These are phyloP conservation scores for Mycena vulgaris DNA, from an alignment of 768 basidiomycete genomes.

Conservation along the genomic window DNA sequence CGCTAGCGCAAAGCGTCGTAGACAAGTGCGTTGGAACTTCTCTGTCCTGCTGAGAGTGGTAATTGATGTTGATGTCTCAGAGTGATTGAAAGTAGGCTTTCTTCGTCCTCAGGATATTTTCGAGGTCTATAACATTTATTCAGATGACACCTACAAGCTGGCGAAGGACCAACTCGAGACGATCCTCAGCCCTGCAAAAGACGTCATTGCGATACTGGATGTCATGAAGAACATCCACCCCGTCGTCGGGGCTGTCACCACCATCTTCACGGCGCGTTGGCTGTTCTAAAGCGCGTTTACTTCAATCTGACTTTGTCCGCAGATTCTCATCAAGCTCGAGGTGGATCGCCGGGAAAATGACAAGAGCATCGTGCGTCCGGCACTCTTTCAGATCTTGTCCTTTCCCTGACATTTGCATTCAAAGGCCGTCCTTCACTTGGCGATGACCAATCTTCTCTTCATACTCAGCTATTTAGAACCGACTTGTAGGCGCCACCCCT, in stretches of 20 bases:
- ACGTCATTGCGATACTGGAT: conserved; percentile 16
- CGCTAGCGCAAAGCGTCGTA: not conserved
- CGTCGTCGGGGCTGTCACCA: conserved; percentile 12
- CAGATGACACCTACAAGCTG: conserved; percentile 15
- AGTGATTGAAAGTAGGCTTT: conserved; percentile 6
- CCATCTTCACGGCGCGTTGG: conserved; percentile 11
- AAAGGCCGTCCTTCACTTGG: conserved; percentile 14
- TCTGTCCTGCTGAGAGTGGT: not conserved
- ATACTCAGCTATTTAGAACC: conserved; percentile 10
- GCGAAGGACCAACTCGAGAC: conserved; percentile 20
- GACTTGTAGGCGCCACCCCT: too few relatives aligned
- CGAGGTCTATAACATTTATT: not conserved
- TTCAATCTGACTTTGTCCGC: not conserved
- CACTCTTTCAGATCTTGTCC: not conserved
- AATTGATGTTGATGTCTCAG: not conserved
- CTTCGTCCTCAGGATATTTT: not conserved
- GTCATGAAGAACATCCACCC: conserved; percentile 18
- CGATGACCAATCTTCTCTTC: conserved; percentile 22
- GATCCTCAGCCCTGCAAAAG: conserved; percentile 14
- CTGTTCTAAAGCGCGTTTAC: not conserved
- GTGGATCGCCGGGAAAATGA: conserved; percentile 17
- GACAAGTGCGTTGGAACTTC: not conserved
- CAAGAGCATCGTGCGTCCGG: conserved; percentile 9
- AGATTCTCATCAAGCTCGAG: conserved; percentile 20
- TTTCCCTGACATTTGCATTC: too few relatives aligned